These are phyloP conservation scores for Sophora flavescens DNA, from an alignment of 306 rosid genomes.

Conservation along the genomic window DNA sequence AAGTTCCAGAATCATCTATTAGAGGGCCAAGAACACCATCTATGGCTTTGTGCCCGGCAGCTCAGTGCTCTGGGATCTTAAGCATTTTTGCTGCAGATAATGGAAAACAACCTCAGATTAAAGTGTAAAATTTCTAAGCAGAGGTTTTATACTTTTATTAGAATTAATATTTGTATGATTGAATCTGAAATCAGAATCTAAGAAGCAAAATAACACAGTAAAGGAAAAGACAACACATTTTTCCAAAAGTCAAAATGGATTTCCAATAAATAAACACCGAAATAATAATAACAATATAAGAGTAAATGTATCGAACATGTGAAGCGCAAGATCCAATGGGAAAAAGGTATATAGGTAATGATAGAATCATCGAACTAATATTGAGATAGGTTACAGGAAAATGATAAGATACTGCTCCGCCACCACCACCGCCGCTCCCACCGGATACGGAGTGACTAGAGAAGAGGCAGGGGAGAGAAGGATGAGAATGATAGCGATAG, in stretches of 20 bases:
- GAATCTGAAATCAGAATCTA: background rate
- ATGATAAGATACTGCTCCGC: background rate
- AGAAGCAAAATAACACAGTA: background rate
- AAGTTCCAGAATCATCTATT: conserved; percentile 74
- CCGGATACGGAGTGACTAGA: too few species aligned
- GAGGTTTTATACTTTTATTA: background rate
- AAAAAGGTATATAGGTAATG: too few species aligned
- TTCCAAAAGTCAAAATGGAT: background rate
- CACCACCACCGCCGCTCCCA: background rate
- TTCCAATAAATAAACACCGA: background rate
- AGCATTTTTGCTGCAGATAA: conserved; percentile 58
- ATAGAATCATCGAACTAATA: background rate
- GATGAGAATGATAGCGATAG: background rate
- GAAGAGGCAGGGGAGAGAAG: background rate
- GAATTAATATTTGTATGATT: too few species aligned
- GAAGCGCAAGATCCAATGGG: background rate
- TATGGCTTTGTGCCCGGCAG: conserved; percentile 78
- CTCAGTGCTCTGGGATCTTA: conserved; percentile 87
- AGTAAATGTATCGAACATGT: background rate
- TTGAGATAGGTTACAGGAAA: background rate
- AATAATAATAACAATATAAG: background rate
- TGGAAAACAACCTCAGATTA: conserved; percentile 14
- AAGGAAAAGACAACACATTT: background rate
- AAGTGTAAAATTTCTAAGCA: background rate
- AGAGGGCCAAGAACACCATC: conserved; percentile 80